These are phyloP conservation scores for Mycena olivaceomarginata DNA, from an alignment of 768 basidiomycete species.

Conservation along the genomic window DNA sequence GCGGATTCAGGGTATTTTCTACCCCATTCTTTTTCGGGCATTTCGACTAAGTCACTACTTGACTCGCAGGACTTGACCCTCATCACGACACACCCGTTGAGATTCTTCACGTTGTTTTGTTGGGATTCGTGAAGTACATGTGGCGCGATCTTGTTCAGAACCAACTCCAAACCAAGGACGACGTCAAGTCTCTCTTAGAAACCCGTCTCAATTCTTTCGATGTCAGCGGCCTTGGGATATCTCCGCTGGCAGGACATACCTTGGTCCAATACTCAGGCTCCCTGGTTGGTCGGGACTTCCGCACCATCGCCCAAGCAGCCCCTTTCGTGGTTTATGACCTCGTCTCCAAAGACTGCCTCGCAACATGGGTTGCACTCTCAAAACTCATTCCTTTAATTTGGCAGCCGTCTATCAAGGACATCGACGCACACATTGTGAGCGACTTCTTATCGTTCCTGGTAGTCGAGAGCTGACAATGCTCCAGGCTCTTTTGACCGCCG, in stretches of 20 bases:
- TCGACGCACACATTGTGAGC: slow-evolving; percentile 31
- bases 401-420: slow-evolving; percentile 60
- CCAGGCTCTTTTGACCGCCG: slow-evolving; percentile 47
- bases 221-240: slow-evolving; percentile 54
- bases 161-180: background rate
- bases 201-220: background rate
- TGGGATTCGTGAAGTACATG: background rate
- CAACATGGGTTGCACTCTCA: slow-evolving; percentile 53
- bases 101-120: background rate
- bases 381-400: slow-evolving; percentile 60
- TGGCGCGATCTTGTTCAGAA: background rate
- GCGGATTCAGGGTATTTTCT: background rate
- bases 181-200: background rate
- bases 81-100: background rate
- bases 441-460: no score
- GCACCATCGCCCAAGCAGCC: background rate
- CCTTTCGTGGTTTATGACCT: background rate
- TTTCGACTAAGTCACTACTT: background rate
- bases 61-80: background rate
- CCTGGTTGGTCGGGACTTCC: slow-evolving; percentile 54
- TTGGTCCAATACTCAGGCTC: slow-evolving; percentile 55
- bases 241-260: slow-evolving; percentile 51
- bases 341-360: background rate
- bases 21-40: background rate
- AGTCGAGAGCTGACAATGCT: background rate